These are phyloP conservation scores for Leccinum boreale DNA, from an alignment of 768 basidiomycete species.

Conservation along the genomic window DNA sequence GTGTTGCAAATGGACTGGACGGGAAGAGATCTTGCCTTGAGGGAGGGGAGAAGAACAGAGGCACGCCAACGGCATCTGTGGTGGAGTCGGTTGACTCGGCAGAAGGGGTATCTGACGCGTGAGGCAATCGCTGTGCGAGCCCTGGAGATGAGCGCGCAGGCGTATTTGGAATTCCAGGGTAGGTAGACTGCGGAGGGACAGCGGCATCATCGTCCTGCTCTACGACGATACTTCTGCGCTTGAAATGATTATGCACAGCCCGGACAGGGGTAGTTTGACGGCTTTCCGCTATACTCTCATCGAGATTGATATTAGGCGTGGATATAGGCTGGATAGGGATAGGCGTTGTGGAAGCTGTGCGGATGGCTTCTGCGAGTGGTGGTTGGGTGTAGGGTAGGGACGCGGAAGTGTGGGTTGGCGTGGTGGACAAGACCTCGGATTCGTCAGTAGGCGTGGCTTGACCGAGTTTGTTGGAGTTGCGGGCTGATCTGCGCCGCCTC, in stretches of 20 bases:
- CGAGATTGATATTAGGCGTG: slow-evolving; percentile 26
- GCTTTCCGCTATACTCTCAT: slow-evolving; percentile 30
- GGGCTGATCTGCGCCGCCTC: slow-evolving; percentile 52
- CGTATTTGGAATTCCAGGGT: slow-evolving; percentile 40
- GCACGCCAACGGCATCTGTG: slow-evolving; percentile 42
- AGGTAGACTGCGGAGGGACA: slow-evolving; percentile 35
- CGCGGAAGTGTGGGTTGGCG: slow-evolving; percentile 54
- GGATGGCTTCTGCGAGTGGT: slow-evolving; percentile 23
- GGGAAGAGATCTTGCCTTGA: slow-evolving; percentile 60
- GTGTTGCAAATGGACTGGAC: slow-evolving; percentile 70
- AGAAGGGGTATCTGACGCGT: slow-evolving; percentile 53
- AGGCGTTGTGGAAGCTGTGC: slow-evolving; percentile 29
- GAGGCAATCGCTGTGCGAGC: slow-evolving; percentile 38
- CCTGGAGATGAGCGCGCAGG: slow-evolving; percentile 37
- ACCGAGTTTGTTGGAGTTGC: slow-evolving; percentile 38
- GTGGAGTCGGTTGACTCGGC: slow-evolving; percentile 43
- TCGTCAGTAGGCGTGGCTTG: slow-evolving; percentile 46
- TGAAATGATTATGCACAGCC: slow-evolving; percentile 38
- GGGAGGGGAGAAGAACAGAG: slow-evolving; percentile 45
- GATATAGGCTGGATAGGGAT: slow-evolving; percentile 27
- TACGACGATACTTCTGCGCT: slow-evolving; percentile 61
- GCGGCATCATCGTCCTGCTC: slow-evolving; percentile 68
- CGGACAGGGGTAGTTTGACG: slow-evolving; percentile 34
- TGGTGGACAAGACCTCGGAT: slow-evolving; percentile 39
- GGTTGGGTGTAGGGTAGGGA: slow-evolving; percentile 43